Evolutionary conservation across 1,284 basidiomycete genomes (phyloP), one percentile per base, ranked within the genome.

Genomic region (Ustilago lituana): DNA sequence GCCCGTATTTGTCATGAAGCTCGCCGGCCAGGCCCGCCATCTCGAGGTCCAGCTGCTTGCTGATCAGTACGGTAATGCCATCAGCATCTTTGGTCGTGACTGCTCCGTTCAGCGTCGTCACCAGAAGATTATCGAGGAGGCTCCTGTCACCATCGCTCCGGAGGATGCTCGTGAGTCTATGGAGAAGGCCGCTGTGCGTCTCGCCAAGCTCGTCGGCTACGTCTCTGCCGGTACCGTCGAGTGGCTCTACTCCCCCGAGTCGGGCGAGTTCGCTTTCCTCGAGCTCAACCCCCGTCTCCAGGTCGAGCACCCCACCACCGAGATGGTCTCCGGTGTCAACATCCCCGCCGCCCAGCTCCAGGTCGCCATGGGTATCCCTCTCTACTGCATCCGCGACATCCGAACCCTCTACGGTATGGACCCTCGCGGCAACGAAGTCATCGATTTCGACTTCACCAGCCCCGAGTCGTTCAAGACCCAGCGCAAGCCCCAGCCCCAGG

Each of bases 91-190:
- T 80, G 96, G 96, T 77, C 94, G 96, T 83, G 96, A 98, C 84
- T 99, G 96, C 84, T 98, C 96, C 55, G 96, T 99, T 45, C 96
- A 99, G 85, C 92, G 96, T 78, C 92, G 96, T 71, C 96, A 99
- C 84, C 96, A 99, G 84, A 99, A 99, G 86, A 99, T 99, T 76
- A 99, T 99, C 63, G 96, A 99, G 84, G 96, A 99, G 84, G 96
- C 96, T 9, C 96, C 96, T 23, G 95, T 99, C 47, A 98, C 95
- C 19, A 98, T 98, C 72, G 96, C 96, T 36, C 71, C 75, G 32
- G 74, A 78, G 40, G 17, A 90, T 89, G 78, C 90, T 88, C 46
- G 90, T 90, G 40, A 94, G 88, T 86, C 94, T 83, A 98, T 98
- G 96, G 96, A 98, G 83, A 93, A 94, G 77, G 94, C 96, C 12